phyloP scores from a whole-genome alignment of 768 basidiomycete species.

The Cystofilobasidium macerans region DNA sequence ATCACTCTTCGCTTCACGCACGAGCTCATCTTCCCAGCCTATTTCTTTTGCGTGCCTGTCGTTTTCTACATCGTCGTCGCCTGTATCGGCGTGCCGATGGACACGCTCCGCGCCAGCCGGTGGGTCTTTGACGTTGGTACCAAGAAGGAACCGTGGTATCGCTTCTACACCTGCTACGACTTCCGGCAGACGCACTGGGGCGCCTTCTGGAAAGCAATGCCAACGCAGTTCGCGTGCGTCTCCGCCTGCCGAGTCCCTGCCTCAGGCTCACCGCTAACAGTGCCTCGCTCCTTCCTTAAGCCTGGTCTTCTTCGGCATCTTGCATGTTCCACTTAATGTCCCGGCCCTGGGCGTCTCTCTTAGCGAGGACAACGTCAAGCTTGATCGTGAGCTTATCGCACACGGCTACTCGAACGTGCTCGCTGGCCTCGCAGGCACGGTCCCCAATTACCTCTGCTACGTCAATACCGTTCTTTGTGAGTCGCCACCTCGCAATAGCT shows the following conservation, averaged over 20 bases:
- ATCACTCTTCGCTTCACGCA: slow-evolving; percentile 72
- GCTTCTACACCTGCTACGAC: slow-evolving; percentile 59
- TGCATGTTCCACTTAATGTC: slow-evolving; percentile 45
- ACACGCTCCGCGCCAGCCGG: slow-evolving; percentile 50
- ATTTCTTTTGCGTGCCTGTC: slow-evolving; percentile 53
- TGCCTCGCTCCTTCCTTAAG: background rate
- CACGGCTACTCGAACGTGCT: slow-evolving; percentile 86
- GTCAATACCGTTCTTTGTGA: slow-evolving; percentile 41
- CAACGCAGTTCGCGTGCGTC: slow-evolving; percentile 34
- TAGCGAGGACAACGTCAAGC: slow-evolving; percentile 70
- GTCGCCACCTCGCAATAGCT: slow-evolving; percentile 18
- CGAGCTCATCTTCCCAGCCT: slow-evolving; percentile 74
- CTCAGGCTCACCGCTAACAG: background rate
- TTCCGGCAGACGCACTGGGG: slow-evolving; percentile 50
- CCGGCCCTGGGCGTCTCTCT: slow-evolving; percentile 87
- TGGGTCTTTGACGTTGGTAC: slow-evolving; percentile 76
- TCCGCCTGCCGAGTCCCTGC: background rate
- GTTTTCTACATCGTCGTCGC: slow-evolving; percentile 73
- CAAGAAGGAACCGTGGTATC: slow-evolving; percentile 57
- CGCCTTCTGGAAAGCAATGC: slow-evolving; percentile 69
- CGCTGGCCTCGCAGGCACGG: slow-evolving; percentile 67
- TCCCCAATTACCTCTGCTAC: slow-evolving; percentile 68
- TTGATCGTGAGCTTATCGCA: slow-evolving; percentile 79
- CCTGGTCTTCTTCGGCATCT: slow-evolving; percentile 44
- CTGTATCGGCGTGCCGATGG: slow-evolving; percentile 52